Base-by-base conservation (phyloP, 2,329 filamentous ascomycete genomes). In the Fusarium mangiferae region DNA sequence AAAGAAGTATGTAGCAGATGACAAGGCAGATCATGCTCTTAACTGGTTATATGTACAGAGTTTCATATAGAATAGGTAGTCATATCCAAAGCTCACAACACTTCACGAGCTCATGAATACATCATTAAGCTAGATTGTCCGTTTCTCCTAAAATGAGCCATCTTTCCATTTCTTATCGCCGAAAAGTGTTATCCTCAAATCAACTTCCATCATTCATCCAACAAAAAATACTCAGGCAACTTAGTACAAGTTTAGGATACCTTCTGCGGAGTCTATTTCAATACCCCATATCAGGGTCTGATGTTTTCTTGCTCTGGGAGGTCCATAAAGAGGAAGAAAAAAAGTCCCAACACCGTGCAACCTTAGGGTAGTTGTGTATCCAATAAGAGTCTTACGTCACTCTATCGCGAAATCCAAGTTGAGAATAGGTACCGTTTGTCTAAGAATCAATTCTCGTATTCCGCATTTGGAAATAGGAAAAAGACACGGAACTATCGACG, bases 381-480 rank as follows among this genome's bases (percentile, higher is more conserved):
- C 22, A 33, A 22, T 30, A 20, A 36, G 42, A 54, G 42, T 65
- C 42, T 62, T 59, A 62, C 48, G 55, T 72, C 59, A 69, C 62
- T 60, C 48, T 28, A 46, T 54, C 41, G 26, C 33, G 33, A 30
- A 41, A 28, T 22, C 39, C 48, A 42, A 56, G 56, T 62, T 52
- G 52, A 61, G 57, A 69, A 62, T 59, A 18, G 17, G 30, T 20
- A 26, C 46, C 36, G 30, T 58, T 65, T 46, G 39, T 41, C 46
- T 36, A 59, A 68, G 42, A 69, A 56, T 36, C 44, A 44, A 72
- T 69, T 58, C 55, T 51, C 58, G 68, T 42, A 52, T 57, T 74
- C 72, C 72, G 72, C 72, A 72, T 74, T 60, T 45, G 72, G 72
- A 61, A 72, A 72, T 61, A 44, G 33, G 35, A 38, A 54, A 35